These are phyloP conservation scores for Aschersonia sp. DNA, from an alignment of 2,329 filamentous ascomycete species.

Conservation along the genomic window DNA sequence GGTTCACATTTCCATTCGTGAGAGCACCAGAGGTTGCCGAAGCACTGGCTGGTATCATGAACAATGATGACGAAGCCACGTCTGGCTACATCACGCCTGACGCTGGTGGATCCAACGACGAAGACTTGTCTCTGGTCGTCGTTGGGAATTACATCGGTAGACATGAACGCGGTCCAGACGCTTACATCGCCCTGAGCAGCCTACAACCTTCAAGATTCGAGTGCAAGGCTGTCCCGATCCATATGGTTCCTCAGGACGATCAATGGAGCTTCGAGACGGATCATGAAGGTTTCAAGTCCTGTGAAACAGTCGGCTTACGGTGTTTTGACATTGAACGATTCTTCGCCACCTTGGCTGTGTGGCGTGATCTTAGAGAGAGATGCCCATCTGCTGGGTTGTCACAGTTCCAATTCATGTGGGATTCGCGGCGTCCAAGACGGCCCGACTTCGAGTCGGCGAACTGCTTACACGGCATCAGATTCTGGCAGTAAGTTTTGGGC, in stretches of 20 bases:
- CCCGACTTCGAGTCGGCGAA: neutral
- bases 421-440: neutral
- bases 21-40: neutral
- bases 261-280: neutral
- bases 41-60: conserved; percentile 1
- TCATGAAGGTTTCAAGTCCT: neutral
- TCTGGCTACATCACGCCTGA: neutral
- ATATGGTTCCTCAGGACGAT: neutral
- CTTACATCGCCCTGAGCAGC: neutral
- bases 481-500: neutral
- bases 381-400: neutral
- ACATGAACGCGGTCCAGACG: neutral
- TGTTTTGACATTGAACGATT: neutral
- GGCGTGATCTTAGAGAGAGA: neutral
- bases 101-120: neutral
- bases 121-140: neutral
- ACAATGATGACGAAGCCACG: neutral
- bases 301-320: neutral
- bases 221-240: neutral
- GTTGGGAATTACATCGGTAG: neutral
- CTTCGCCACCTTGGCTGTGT: neutral
- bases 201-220: neutral
- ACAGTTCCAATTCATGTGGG: neutral
- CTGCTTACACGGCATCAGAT: neutral
- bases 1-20: neutral